Conservation (phyloP, 176 grass and related monocot species). For the Carex pumila region DNA sequence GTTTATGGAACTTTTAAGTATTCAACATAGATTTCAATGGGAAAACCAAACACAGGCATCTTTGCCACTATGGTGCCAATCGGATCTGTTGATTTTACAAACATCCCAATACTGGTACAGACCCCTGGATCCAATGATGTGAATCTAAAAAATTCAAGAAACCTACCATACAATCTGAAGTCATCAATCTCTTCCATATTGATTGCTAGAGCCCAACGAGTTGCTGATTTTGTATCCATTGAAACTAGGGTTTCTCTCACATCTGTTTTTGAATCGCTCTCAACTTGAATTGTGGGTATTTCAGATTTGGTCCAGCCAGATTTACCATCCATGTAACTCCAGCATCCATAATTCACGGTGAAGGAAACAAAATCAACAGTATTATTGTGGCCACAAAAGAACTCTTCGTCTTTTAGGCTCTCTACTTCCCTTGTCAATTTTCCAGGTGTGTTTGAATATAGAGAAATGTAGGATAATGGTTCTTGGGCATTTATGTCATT, state of each 20-base stretch:
- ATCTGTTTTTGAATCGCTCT: constrained; percentile 53
- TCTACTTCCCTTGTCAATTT: constrained; percentile 66
- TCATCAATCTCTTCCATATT: constrained; percentile 71
- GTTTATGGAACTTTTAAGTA: neutral
- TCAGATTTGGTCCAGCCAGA: constrained; percentile 72
- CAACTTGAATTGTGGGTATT: constrained; percentile 51
- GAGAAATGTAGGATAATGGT: constrained; percentile 66
- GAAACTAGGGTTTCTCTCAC: constrained; percentile 48
- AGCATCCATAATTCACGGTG: constrained; percentile 81
- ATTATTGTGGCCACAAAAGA: constrained; percentile 60
- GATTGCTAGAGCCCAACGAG: constrained; percentile 72
- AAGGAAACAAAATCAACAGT: constrained; percentile 75
- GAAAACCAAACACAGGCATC: neutral
- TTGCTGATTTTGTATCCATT: constrained; percentile 67
- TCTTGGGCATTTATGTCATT: constrained; percentile 40
- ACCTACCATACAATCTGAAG: constrained; percentile 62
- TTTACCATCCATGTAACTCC: constrained; percentile 51
- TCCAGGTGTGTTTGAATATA: constrained; percentile 84
- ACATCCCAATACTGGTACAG: neutral
- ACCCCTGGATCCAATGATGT: neutral
- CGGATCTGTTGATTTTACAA: neutral
- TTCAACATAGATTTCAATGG: neutral
- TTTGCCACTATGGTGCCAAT: neutral
- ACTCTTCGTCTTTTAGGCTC: constrained; percentile 58
- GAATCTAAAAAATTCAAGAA: neutral